Percentiles rank a stretch among this genome's conserved stretches.
These are phyloP conservation scores for Podaxis pistillaris DNA, from an alignment of 768 basidiomycete species.

Conservation along the genomic window DNA sequence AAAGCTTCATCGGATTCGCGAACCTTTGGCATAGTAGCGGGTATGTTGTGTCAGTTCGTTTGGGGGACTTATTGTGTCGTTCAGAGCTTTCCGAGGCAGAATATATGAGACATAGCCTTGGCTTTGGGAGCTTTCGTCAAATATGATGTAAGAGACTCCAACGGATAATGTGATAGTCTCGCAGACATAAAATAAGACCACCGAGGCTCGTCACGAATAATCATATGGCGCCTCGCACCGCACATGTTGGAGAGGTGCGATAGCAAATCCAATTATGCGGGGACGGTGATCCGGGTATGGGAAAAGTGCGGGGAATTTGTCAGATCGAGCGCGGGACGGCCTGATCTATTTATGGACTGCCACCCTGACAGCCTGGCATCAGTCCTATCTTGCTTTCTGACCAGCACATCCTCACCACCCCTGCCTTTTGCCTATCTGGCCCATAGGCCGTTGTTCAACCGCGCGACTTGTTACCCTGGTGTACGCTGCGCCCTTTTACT, in stretches of 20 bases:
- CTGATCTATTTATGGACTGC: slow-evolving; percentile 17
- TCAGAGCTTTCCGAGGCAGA: background rate
- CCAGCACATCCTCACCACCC: slow-evolving; percentile 11
- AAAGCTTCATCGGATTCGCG: slow-evolving; percentile 21
- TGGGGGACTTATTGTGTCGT: background rate
- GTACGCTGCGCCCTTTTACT: background rate
- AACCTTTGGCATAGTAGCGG: slow-evolving; percentile 18
- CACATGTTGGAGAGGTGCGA: background rate
- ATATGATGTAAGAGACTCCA: slow-evolving; percentile 3
- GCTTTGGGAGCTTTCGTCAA: background rate
- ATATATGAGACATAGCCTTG: background rate
- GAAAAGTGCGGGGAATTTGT: slow-evolving; percentile 30
- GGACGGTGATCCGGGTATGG: slow-evolving; percentile 18
- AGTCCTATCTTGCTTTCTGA: slow-evolving; percentile 10
- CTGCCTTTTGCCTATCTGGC: background rate
- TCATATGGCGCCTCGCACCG: background rate
- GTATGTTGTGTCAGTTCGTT: slow-evolving; percentile 4
- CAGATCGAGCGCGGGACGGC: slow-evolving; percentile 16
- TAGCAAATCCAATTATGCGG: background rate
- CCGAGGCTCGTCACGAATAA: background rate
- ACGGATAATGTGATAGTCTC: background rate
- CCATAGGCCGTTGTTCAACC: background rate
- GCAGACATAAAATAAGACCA: background rate
- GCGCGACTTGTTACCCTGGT: background rate
- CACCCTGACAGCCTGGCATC: slow-evolving; percentile 11